Evolutionary conservation across 1,284 basidiomycete species (phyloP), one percentile per base, ranked within the genome.

Genomic region (Pseudozyma tsukubaensis): DNA sequence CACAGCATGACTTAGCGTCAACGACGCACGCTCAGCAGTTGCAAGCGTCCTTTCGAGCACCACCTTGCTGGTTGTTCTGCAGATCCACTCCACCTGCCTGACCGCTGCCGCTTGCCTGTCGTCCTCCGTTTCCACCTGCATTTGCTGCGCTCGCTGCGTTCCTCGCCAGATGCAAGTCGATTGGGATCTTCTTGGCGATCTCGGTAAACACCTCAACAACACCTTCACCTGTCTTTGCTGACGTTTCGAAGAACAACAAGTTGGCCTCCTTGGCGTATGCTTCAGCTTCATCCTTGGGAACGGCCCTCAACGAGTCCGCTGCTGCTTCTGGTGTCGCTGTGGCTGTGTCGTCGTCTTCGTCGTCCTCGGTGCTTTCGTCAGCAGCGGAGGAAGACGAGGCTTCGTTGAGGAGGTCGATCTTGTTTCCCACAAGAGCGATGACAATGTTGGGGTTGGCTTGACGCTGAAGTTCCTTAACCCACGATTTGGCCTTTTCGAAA

Each of bases 381-480:
- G 63, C 56, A 21, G 54, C 49, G n/a, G 63, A 49, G 29, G 51
- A 77, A 13, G 90, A 88, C 6, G 63, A 45, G 1, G 50, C 1
- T 11, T 91, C 86, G 79, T 92, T 90, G 37, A 97, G 94, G 68
- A 98, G 89, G 86, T 98, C 95, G 78, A 97, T 83, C 86, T 87
- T 83, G 81, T 85, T 84, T 18, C 84, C 85, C 12, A 84, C 82
- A 14, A 84, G 72, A 7, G 85, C 84, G 81, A 99, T 99, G 83
- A 99, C 94, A 84, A 99, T 98, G 86, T 97, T 98, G 39, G 96
- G 95, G 86, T 97, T 98, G 40, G 97, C 96, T 85, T 99, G 96
- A 72, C 97, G 90, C 86, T 99, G 97, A 29, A 99, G 89, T 87
- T 99, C 96, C 88, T 98, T 99, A 73, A 99, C 95, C 96, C 96